Evolutionary conservation across 208 protist genomes (phyloP).

Genomic region (Wallacemonas sp.): DNA sequence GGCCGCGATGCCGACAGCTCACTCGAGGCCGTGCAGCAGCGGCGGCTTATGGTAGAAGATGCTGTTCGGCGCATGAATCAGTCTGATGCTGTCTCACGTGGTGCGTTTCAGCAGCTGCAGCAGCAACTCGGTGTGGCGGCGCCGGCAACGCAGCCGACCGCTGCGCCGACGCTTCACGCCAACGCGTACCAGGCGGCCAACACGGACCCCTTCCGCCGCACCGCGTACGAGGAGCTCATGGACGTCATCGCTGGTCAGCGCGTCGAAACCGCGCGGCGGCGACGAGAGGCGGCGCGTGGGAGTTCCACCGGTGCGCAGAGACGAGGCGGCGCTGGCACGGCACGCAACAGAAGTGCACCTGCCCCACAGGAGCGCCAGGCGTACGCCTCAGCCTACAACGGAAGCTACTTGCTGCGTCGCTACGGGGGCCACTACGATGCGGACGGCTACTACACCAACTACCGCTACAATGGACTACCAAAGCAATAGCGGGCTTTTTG

Average conservation of each 20-base stretch:
- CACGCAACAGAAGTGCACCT: slow-evolving; percentile 5
- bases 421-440: slow-evolving; percentile 64
- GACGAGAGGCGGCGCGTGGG: background rate
- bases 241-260: slow-evolving; percentile 30
- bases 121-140: background rate
- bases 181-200: background rate
- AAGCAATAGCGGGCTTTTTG: no score
- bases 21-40: slow-evolving; percentile 38
- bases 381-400: slow-evolving; percentile 21
- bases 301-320: no score
- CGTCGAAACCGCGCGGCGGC: background rate
- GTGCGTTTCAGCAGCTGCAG: slow-evolving; percentile 29
- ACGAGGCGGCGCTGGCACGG: background rate
- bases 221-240: slow-evolving; percentile 52
- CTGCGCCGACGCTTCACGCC: slow-evolving; percentile 1
- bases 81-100: slow-evolving; percentile 32
- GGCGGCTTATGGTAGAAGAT: slow-evolving; percentile 48
- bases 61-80: slow-evolving; percentile 62
- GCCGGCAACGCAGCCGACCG: background rate
- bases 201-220: slow-evolving; percentile 36
- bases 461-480: slow-evolving; percentile 60
- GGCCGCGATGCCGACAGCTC: slow-evolving; percentile 21
- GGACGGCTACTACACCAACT: slow-evolving; percentile 69
- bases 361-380: background rate
- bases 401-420: slow-evolving; percentile 65